Base-by-base conservation (phyloP, 2,329 filamentous ascomycete genomes). In the Trichoderma pleuroti region DNA sequence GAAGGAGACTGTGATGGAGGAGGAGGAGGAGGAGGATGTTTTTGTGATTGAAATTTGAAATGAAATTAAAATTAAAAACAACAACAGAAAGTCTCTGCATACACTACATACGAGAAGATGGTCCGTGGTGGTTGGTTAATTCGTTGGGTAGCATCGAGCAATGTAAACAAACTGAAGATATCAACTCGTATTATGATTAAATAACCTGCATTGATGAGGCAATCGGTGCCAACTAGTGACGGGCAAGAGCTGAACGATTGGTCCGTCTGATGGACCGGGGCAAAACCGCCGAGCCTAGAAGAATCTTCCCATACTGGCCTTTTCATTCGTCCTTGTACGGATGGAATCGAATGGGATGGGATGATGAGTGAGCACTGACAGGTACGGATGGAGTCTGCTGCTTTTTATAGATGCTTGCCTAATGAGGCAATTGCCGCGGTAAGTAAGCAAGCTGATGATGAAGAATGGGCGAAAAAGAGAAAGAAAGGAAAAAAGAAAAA, bases 401-500 rank as follows among this genome's bases (percentile, higher is more conserved):
- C 46, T 52, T 52, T 52, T 52, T 24, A 52, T 52, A 60, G 56
- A 3, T 36, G 8, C 26, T 28, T 26, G 14, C 39, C 24, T 21
- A 16, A 14, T 32, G 10, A 28, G 18, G 46, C 32, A 49, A 42
- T 18, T 5, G 26, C 52, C 24, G 26, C 52, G 14, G 4, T 28
- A 28, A 28, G 3, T 5, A 3, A 28, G 3, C 26, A 3, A 28
- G 26, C 26, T 28, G 26, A 5, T 4, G 5, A 28, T 3, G 26
- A 28, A 28, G 26, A 28, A 28, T n/a, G n/a, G n/a, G n/a, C 26
- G 26, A 28, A 28, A 28, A 28, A 28, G 52, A 26, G 30, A n/a
- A n/a, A 26, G 30, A n/a, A 49, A 52, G 73, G 75, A 76, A 36
- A 12, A 34, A 76, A 79, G 78, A 79, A 74, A 39, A 54, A 74